A percentile compares a stretch with the other conserved stretches of the same genome.
These are phyloP conservation scores for Didymella pinodella DNA, from an alignment of 2,329 filamentous ascomycete species.

Conservation along the genomic window DNA sequence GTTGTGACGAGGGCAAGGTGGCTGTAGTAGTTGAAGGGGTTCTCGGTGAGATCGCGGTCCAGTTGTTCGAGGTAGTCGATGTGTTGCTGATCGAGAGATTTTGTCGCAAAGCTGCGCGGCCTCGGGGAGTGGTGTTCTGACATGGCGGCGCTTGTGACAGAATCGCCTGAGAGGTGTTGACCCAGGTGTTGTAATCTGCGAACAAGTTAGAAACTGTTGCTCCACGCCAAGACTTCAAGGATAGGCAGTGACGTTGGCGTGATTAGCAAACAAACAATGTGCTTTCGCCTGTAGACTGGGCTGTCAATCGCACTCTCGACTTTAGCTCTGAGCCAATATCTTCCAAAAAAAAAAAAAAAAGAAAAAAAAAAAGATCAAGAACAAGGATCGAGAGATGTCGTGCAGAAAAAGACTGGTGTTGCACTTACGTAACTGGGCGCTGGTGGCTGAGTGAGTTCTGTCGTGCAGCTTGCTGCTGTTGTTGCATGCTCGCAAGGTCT, in stretches of 20 bases:
- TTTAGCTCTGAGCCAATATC: background rate
- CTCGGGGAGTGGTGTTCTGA: conserved; percentile 55
- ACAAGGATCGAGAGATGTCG: background rate
- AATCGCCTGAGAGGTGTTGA: conserved; percentile 53
- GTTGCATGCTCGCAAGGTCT: conserved; percentile 59
- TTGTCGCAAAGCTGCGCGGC: conserved; percentile 54
- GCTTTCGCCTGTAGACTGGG: background rate
- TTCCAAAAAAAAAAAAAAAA: background rate
- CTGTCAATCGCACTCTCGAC: background rate
- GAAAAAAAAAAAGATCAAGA: no score
- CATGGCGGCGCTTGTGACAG: conserved; percentile 57
- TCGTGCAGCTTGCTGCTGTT: conserved; percentile 54
- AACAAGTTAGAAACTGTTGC: conserved; percentile 10
- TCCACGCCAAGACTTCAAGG: background rate
- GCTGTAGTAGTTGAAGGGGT: conserved; percentile 59
- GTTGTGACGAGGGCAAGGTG: conserved; percentile 58
- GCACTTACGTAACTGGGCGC: conserved; percentile 49
- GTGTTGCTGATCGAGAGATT: conserved; percentile 54
- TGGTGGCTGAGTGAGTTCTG: conserved; percentile 45
- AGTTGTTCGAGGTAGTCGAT: conserved; percentile 56
- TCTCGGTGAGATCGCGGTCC: conserved; percentile 54
- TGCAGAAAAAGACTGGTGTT: background rate
- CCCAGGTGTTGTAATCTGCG: conserved; percentile 43
- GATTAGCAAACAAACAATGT: background rate
- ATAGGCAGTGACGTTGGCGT: background rate